Evolutionary conservation across 75 land plant species (phyloP).

Genomic region (Cunninghamia lanceolata): DNA sequence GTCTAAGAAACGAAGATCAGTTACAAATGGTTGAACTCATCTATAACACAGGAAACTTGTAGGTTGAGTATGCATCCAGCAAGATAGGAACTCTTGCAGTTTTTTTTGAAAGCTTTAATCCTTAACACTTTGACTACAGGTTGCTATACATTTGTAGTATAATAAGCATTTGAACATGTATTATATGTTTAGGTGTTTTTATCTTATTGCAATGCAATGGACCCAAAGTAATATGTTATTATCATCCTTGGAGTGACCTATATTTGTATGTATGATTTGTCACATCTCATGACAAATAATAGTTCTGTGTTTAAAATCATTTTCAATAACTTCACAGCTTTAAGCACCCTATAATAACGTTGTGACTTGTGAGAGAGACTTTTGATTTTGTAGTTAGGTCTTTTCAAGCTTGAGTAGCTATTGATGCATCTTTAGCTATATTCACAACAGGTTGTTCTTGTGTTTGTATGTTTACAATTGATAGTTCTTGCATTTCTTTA

Average conservation of each 20-base stretch:
- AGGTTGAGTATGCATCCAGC: background rate
- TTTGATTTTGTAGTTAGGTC: too few species aligned
- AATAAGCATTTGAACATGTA: background rate
- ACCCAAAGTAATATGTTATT: background rate
- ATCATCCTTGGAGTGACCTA: background rate
- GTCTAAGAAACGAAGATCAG: background rate
- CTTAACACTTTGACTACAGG: background rate
- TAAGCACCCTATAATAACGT: too few species aligned
- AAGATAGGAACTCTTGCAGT: background rate
- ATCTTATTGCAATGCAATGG: too few species aligned
- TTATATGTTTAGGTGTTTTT: too few species aligned
- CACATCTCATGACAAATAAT: background rate
- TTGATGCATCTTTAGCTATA: too few species aligned
- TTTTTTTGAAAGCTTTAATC: background rate
- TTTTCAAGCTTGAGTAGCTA: too few species aligned
- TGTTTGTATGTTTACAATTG: too few species aligned
- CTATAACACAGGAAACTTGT: background rate
- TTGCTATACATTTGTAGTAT: background rate
- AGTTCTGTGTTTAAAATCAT: background rate
- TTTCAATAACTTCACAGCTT: background rate
- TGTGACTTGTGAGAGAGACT: too few species aligned
- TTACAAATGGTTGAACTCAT: background rate
- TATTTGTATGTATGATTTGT: background rate
- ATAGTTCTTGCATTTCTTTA: too few species aligned
- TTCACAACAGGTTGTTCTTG: too few species aligned